Percentiles rank a stretch among this genome's conserved stretches.
These are phyloP conservation scores for Lepraria neglecta DNA, from an alignment of 495 filamentous ascomycete species.

Conservation along the genomic window DNA sequence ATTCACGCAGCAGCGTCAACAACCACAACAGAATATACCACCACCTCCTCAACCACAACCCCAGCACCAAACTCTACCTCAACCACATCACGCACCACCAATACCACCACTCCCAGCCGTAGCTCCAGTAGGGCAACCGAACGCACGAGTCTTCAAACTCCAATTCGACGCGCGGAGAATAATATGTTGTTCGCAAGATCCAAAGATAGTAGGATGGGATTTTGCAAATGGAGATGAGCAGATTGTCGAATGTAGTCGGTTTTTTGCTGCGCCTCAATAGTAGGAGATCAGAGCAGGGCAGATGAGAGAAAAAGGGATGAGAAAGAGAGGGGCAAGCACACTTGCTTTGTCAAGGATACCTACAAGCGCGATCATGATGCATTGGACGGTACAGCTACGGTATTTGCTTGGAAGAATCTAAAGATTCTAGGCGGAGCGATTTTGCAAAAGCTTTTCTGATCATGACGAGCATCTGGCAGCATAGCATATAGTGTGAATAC, in stretches of 20 bases:
- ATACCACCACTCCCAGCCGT: conserved; percentile 7
- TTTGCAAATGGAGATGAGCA: conserved; percentile 86
- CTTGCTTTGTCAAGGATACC: neutral
- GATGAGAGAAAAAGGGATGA: neutral
- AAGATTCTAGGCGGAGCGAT: too few relatives aligned
- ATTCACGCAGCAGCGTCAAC: neutral
- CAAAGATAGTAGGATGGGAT: conserved; percentile 93
- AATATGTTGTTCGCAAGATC: conserved; percentile 87
- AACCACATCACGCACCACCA: conserved; percentile 21
- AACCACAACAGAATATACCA: conserved; percentile 17
- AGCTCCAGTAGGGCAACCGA: conserved; percentile 34
- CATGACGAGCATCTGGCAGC: too few relatives aligned
- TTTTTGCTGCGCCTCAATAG: conserved; percentile 48
- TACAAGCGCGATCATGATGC: too few relatives aligned
- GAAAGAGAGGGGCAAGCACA: neutral
- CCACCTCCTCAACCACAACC: conserved; percentile 9
- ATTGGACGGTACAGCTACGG: too few relatives aligned
- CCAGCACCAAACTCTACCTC: neutral
- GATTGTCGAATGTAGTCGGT: conserved; percentile 71
- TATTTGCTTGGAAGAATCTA: too few relatives aligned
- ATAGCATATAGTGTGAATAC: too few relatives aligned
- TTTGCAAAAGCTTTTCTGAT: too few relatives aligned
- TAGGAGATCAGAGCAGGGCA: neutral
- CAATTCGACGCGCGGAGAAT: conserved; percentile 94
- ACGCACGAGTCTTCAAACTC: conserved; percentile 86